Conservation (phyloP, 495 filamentous ascomycete species). For the Penicillium macrosclerotiorum region DNA sequence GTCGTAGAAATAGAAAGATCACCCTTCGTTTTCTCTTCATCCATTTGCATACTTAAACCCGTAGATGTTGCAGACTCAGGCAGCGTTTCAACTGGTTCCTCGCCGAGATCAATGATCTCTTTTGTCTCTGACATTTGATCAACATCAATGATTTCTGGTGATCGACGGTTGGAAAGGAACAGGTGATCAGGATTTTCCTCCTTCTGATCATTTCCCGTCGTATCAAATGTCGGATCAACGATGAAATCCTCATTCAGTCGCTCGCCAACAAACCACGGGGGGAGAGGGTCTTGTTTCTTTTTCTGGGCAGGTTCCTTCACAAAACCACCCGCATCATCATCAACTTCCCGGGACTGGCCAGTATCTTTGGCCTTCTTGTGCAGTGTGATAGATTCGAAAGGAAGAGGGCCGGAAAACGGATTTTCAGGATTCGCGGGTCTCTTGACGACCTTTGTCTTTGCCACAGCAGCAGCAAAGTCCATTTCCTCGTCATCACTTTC, state of each 20-base stretch:
- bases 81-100: conserved; percentile 20
- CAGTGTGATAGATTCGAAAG: conserved; percentile 83
- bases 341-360: conserved; percentile 23
- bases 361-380: conserved; percentile 35
- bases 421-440: conserved; percentile 21
- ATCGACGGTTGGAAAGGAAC: conserved; percentile 40
- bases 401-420: conserved; percentile 71
- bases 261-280: conserved; percentile 75
- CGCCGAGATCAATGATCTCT: conserved; percentile 45
- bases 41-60: too few relatives aligned
- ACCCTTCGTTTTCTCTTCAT: too few relatives aligned
- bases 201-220: conserved; percentile 18
- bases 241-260: conserved; percentile 33
- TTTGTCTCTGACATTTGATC: conserved; percentile 32
- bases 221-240: conserved; percentile 27
- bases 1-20: too few relatives aligned
- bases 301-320: conserved; percentile 46
- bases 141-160: conserved; percentile 46
- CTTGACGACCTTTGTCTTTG: conserved; percentile 36
- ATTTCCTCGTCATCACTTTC: conserved; percentile 46
- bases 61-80: neutral
- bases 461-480: conserved; percentile 44
- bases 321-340: conserved; percentile 69
- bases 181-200: conserved; percentile 32
- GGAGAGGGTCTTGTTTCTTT: conserved; percentile 61